A percentile compares a stretch with the other conserved stretches of the same genome.
phyloP scores from a whole-genome alignment of 2,329 filamentous ascomycete genomes.

The Myriosclerotinia scirpicola region DNA sequence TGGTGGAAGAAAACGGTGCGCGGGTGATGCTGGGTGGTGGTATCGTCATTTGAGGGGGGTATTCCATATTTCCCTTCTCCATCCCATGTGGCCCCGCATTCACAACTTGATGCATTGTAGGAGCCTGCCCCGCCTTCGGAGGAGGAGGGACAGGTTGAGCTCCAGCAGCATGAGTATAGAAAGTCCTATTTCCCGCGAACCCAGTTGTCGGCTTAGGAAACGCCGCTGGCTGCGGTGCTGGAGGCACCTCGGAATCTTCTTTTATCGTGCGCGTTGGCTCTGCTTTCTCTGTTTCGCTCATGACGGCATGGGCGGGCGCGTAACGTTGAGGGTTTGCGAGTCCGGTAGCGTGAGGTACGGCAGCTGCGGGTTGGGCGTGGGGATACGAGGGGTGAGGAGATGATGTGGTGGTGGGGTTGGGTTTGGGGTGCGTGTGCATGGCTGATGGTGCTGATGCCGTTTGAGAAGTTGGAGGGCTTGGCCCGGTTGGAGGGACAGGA shows the following conservation, averaged over 20 bases:
- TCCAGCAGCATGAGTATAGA: constrained; percentile 38
- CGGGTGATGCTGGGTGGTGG: constrained; percentile 30
- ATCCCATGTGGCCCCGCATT: not conserved
- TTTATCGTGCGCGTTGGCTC: constrained; percentile 47
- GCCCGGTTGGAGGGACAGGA: constrained; percentile 10
- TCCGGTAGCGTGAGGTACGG: constrained; percentile 36
- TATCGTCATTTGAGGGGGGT: constrained; percentile 43
- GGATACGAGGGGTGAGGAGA: constrained; percentile 41
- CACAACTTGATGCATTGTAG: not conserved
- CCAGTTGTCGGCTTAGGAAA: constrained; percentile 47
- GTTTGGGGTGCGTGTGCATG: not conserved
- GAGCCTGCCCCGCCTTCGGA: constrained; percentile 38
- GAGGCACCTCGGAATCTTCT: constrained; percentile 44
- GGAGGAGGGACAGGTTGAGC: constrained; percentile 42
- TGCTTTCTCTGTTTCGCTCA: not conserved
- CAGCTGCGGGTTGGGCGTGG: constrained; percentile 51
- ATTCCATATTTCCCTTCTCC: not conserved
- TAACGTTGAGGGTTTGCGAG: constrained; percentile 30
- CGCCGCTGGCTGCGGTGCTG: constrained; percentile 59
- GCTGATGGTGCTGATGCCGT: constrained; percentile 41
- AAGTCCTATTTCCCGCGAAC: constrained; percentile 27
- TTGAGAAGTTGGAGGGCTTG: constrained; percentile 44
- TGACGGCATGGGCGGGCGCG: constrained; percentile 41
- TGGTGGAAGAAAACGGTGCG: constrained; percentile 50
- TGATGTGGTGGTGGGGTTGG: constrained; percentile 37